Evolutionary conservation across 2,329 filamentous ascomycete species (phyloP).

Genomic region (Ustulina deusta): DNA sequence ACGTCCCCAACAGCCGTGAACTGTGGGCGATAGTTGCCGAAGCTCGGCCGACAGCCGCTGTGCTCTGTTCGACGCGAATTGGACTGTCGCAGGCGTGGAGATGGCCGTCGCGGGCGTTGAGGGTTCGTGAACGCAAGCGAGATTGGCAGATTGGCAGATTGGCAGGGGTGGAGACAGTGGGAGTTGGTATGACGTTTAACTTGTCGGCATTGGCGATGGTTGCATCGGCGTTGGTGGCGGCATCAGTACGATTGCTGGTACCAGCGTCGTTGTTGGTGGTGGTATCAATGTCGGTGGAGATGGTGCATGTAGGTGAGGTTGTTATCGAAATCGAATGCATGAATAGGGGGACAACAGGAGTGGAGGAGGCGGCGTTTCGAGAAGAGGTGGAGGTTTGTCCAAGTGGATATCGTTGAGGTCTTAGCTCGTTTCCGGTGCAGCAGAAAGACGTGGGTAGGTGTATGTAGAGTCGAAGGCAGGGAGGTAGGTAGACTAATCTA

Average conservation of each 20-base stretch:
- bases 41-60: conserved; percentile 27
- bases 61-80: conserved; percentile 26
- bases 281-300: conserved; percentile 7
- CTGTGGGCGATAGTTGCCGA: conserved; percentile 36
- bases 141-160: conserved; percentile 14
- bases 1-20: conserved; percentile 44
- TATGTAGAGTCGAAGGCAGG: too few species aligned
- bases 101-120: conserved; percentile 30
- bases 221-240: conserved; percentile 19
- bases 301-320: conserved; percentile 10
- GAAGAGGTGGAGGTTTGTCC: conserved; percentile 21
- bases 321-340: conserved; percentile 22
- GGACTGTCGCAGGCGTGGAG: conserved; percentile 28
- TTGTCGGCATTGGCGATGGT: conserved; percentile 14
- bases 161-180: conserved; percentile 11
- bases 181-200: conserved; percentile 20
- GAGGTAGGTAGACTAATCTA: too few species aligned
- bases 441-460: too few species aligned
- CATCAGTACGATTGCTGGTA: conserved; percentile 10
- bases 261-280: conserved; percentile 12
- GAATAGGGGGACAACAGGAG: conserved; percentile 26
- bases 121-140: conserved; percentile 25
- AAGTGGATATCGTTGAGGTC: conserved; percentile 33
- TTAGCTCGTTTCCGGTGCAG: conserved; percentile 34
- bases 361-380: conserved; percentile 27